Percentiles rank a stretch among this genome's conserved stretches.
Conservation (phyloP, 2,329 filamentous ascomycete genomes). For the Fusarium sp. region DNA sequence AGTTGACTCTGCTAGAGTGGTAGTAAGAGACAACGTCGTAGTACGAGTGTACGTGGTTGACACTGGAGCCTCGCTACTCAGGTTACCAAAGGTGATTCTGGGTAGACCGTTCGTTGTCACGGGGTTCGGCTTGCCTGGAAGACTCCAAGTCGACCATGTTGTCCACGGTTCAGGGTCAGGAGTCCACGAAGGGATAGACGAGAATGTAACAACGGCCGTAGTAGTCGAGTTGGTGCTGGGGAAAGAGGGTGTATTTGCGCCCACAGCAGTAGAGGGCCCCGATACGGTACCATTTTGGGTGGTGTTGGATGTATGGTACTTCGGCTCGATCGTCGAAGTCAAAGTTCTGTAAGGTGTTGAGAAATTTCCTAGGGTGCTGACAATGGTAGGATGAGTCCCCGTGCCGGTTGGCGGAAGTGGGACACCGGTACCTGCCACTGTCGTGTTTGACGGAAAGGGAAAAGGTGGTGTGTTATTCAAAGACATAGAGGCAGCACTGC, state of each 20-base stretch:
- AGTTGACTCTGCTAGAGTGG: conserved; percentile 12
- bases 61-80: conserved; percentile 13
- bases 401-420: conserved; percentile 17
- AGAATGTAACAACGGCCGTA: conserved; percentile 1
- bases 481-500: background rate
- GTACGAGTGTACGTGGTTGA: conserved; percentile 17
- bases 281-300: conserved; percentile 2
- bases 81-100: conserved; percentile 26
- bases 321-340: conserved; percentile 5
- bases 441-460: conserved; percentile 33
- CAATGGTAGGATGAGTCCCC: background rate
- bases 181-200: conserved; percentile 14
- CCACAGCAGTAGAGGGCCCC: conserved; percentile 2
- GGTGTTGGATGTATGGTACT: conserved; percentile 19
- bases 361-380: background rate
- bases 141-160: conserved; percentile 23
- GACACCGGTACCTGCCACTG: conserved; percentile 13
- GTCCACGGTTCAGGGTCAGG: conserved; percentile 23
- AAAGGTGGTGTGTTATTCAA: conserved; percentile 23
- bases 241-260: conserved; percentile 14
- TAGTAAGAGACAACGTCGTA: conserved; percentile 10
- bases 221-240: conserved; percentile 35
- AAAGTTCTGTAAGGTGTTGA: background rate
- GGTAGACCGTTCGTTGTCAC: conserved; percentile 5
- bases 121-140: conserved; percentile 12